A percentile compares a stretch with the other conserved stretches of the same genome.
These are phyloP conservation scores for Colletotrichum sp. DNA, from an alignment of 2,329 filamentous ascomycete species.

Conservation along the genomic window DNA sequence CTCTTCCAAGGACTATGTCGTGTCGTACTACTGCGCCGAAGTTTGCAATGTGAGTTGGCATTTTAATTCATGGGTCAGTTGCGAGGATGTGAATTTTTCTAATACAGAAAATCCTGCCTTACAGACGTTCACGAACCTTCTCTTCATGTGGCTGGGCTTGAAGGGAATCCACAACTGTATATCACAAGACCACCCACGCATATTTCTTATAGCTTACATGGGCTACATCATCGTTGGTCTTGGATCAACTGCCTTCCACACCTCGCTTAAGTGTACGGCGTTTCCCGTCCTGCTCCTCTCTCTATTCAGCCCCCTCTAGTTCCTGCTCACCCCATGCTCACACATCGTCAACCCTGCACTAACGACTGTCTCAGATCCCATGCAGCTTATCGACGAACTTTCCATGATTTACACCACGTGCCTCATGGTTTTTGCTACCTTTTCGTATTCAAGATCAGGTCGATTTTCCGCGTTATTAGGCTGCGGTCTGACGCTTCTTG, in stretches of 20 bases:
- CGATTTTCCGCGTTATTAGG: slow-evolving; percentile 59
- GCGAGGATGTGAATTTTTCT: not conserved
- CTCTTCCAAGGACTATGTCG: slow-evolving; percentile 61
- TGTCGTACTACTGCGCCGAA: slow-evolving; percentile 77
- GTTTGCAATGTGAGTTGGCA: slow-evolving; percentile 64
- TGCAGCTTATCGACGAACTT: slow-evolving; percentile 65
- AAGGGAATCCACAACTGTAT: slow-evolving; percentile 79
- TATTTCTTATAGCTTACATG: slow-evolving; percentile 72
- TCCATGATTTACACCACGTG: slow-evolving; percentile 67
- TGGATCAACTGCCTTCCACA: slow-evolving; percentile 62
- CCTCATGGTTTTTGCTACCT: slow-evolving; percentile 68
- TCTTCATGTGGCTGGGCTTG: slow-evolving; percentile 80
- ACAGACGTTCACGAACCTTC: slow-evolving; percentile 78
- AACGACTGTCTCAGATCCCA: slow-evolving; percentile 48
- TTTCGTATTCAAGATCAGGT: slow-evolving; percentile 68
- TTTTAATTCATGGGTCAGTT: not conserved
- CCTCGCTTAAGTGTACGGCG: slow-evolving; percentile 58
- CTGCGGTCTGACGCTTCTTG: slow-evolving; percentile 57
- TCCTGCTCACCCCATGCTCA: not conserved
- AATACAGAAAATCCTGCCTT: not conserved
- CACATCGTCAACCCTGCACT: not conserved
- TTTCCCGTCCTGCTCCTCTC: not conserved
- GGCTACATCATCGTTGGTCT: slow-evolving; percentile 60
- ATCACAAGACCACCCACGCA: slow-evolving; percentile 72
- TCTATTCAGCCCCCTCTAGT: not conserved